Evolutionary conservation across 495 filamentous ascomycete genomes (phyloP).

Genomic region (Neurospora sp.): DNA sequence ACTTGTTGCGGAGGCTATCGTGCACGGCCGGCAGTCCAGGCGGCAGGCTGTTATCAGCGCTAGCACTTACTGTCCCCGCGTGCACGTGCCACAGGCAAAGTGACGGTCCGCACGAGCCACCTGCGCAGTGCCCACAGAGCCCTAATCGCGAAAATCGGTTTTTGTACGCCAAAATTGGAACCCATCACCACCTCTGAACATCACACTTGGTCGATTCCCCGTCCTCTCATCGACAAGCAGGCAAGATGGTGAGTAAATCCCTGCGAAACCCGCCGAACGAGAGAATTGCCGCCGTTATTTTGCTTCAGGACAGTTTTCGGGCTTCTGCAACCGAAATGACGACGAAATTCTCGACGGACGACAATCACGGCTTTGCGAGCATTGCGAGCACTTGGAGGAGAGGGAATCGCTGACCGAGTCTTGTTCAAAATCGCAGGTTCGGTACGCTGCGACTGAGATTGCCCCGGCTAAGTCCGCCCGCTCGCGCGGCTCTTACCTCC

Average conservation of each 20-base stretch:
- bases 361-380: neutral
- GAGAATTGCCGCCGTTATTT: neutral
- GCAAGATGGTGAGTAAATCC: conserved; percentile 29
- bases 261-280: conserved; percentile 1
- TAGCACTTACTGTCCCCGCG: conserved; percentile 5
- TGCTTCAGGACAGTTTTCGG: neutral
- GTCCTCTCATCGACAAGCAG: conserved; percentile 25
- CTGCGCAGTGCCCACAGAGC: conserved; percentile 22
- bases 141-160: conserved; percentile 29
- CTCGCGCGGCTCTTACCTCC: conserved; percentile 95
- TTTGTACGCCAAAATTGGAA: conserved; percentile 25
- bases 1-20: neutral
- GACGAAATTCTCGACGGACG: neutral
- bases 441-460: conserved; percentile 92
- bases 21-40: neutral
- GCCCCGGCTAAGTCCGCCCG: conserved; percentile 86
- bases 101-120: conserved; percentile 16
- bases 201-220: conserved; percentile 23
- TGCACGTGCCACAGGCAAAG: conserved; percentile 12
- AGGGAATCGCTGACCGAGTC: conserved; percentile 25
- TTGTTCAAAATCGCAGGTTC: conserved; percentile 54
- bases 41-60: conserved; percentile 2
- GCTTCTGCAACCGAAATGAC: neutral
- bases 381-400: neutral
- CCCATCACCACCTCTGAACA: conserved; percentile 19